These are phyloP conservation scores for Avicennia marina DNA, from an alignment of 257 asterid genomes.

Conservation along the genomic window DNA sequence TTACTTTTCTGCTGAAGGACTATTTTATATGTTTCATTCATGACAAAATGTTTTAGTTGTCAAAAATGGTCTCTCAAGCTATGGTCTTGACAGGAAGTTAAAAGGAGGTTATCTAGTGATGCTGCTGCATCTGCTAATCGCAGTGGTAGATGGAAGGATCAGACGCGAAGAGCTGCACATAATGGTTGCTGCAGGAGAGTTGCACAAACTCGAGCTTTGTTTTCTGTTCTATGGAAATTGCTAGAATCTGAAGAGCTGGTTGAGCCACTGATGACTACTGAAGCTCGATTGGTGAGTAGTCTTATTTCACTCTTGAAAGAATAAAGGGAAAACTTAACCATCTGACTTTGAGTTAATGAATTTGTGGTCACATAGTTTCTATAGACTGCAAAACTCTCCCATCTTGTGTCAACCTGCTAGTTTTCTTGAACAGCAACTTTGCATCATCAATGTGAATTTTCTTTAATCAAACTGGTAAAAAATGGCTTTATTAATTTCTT, in stretches of 20 bases:
- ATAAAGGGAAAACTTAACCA: not conserved
- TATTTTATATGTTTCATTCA: not conserved
- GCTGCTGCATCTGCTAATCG: slow-evolving; percentile 79
- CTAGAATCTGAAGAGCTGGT: slow-evolving; percentile 69
- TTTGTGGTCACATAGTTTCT: not conserved
- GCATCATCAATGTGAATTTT: slow-evolving; percentile 1
- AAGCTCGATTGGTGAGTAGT: slow-evolving; percentile 72
- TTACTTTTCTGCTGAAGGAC: slow-evolving; percentile 6
- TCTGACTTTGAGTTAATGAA: slow-evolving; percentile 1
- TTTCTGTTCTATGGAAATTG: slow-evolving; percentile 82
- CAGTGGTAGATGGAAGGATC: slow-evolving; percentile 97
- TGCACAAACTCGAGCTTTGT: slow-evolving; percentile 79
- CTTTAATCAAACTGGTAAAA: slow-evolving; percentile 13
- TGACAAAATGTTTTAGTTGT: slow-evolving; percentile 12
- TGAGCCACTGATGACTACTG: slow-evolving; percentile 65
- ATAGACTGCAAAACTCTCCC: slow-evolving; percentile 4
- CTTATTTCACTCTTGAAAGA: slow-evolving; percentile 3
- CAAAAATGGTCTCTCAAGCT: slow-evolving; percentile 19
- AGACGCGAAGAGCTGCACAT: slow-evolving; percentile 83
- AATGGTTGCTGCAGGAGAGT: slow-evolving; percentile 96
- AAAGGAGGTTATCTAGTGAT: slow-evolving; percentile 82
- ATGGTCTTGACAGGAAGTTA: slow-evolving; percentile 59
- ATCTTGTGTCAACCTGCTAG: slow-evolving; percentile 11
- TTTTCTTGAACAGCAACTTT: slow-evolving; percentile 8
- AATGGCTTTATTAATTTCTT: not conserved